Percentiles rank a stretch among this genome's conserved stretches.
Conservation (phyloP, 1,284 basidiomycete genomes). For the Trametes pubescens region DNA sequence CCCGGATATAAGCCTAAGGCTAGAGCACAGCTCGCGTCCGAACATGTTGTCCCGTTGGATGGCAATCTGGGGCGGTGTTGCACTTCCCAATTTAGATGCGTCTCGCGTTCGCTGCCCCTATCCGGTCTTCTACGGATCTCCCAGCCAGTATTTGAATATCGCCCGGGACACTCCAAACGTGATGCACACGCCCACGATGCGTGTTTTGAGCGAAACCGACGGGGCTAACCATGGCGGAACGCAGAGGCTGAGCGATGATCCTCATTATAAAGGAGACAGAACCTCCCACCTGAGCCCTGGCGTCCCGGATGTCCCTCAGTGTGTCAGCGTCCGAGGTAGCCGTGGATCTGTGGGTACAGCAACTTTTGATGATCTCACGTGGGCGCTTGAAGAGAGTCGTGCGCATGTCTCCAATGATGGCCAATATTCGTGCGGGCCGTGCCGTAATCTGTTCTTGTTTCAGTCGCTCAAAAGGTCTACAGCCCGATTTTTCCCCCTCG, state of each 20-base stretch:
- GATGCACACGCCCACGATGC: neutral
- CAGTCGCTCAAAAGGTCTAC: conserved; percentile 1
- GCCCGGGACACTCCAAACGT: neutral
- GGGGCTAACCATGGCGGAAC: neutral
- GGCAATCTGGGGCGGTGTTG: neutral
- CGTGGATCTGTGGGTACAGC: neutral
- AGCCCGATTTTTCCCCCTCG: too few species aligned
- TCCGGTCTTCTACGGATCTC: neutral
- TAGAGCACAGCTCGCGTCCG: too few species aligned
- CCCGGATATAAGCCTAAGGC: too few species aligned
- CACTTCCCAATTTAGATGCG: neutral
- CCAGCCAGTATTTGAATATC: neutral
- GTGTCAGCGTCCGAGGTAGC: neutral
- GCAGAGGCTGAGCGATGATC: neutral
- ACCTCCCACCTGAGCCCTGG: neutral
- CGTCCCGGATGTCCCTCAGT: neutral
- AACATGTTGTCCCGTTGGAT: neutral
- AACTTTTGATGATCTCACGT: neutral
- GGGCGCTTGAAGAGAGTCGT: neutral
- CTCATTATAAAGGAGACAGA: neutral
- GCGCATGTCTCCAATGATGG: neutral
- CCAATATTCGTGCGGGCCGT: neutral
- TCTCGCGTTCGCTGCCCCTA: neutral
- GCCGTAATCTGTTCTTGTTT: neutral
- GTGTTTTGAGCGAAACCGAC: neutral